Percentiles rank a stretch among this genome's conserved stretches.
These are phyloP conservation scores for Malassezia furfur DNA, from an alignment of 1,284 basidiomycete species.

Conservation along the genomic window DNA sequence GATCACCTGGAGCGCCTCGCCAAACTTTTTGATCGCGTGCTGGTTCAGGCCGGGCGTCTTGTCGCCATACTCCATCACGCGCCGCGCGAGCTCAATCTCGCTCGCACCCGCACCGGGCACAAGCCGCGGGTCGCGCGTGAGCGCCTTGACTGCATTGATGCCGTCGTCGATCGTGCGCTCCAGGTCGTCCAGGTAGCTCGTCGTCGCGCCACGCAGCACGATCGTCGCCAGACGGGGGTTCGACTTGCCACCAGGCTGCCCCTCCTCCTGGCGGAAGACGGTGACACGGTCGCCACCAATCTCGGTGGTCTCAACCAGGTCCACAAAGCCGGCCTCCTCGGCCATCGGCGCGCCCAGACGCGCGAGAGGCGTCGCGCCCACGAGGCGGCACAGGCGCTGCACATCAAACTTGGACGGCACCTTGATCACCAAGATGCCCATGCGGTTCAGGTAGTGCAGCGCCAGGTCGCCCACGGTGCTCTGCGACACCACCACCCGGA, in stretches of 20 bases:
- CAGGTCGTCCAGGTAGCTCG: slow-evolving; percentile 87
- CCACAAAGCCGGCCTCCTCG: slow-evolving; percentile 88
- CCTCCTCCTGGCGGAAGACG: slow-evolving; percentile 69
- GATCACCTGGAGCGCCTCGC: slow-evolving; percentile 79
- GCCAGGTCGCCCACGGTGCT: slow-evolving; percentile 89
- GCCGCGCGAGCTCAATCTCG: slow-evolving; percentile 78
- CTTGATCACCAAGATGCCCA: slow-evolving; percentile 88
- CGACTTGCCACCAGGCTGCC: slow-evolving; percentile 40
- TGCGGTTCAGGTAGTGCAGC: slow-evolving; percentile 89
- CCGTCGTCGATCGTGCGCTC: slow-evolving; percentile 94
- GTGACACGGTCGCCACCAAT: slow-evolving; percentile 97
- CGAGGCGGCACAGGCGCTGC: slow-evolving; percentile 81
- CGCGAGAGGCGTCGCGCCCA: slow-evolving; percentile 89
- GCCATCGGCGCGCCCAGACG: slow-evolving; percentile 88
- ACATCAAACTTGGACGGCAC: slow-evolving; percentile 97
- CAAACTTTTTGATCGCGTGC: slow-evolving; percentile 86
- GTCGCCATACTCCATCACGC: slow-evolving; percentile 75
- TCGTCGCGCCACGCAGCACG: slow-evolving; percentile 65
- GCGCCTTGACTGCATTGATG: slow-evolving; percentile 86
- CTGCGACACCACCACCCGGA: slow-evolving; percentile 87
- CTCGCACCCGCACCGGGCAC: slow-evolving; percentile 90
- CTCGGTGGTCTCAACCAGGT: slow-evolving; percentile 88
- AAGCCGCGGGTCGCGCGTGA: slow-evolving; percentile 79
- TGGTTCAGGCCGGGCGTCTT: slow-evolving; percentile 83
- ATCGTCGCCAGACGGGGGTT: slow-evolving; percentile 45